These are phyloP conservation scores for Sordariomycetes sp. DNA, from an alignment of 2,329 filamentous ascomycete genomes.

Conservation along the genomic window DNA sequence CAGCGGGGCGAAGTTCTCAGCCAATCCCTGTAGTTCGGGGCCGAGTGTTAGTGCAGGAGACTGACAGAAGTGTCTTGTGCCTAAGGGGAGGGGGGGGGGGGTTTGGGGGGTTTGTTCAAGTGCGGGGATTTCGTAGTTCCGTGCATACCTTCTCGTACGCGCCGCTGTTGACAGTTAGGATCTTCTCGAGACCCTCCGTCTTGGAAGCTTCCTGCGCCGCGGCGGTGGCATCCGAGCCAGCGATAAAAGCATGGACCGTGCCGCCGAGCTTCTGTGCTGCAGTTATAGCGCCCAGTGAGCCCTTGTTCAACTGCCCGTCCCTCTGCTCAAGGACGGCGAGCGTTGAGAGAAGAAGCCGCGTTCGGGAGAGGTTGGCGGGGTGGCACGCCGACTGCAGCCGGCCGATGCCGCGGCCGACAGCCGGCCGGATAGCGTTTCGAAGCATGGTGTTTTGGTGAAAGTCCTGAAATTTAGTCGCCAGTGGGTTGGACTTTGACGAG, in stretches of 20 bases:
- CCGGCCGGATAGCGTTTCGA: not conserved
- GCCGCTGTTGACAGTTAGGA: conserved; percentile 75
- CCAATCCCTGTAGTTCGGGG: conserved; percentile 49
- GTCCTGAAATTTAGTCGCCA: not conserved
- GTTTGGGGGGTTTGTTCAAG: too few species aligned
- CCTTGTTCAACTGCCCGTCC: conserved; percentile 72
- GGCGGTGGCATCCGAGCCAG: conserved; percentile 62
- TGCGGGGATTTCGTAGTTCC: not conserved
- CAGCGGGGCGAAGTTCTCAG: conserved; percentile 89
- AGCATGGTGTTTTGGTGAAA: not conserved
- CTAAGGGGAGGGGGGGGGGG: not conserved
- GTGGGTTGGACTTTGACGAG: not conserved
- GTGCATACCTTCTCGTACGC: conserved; percentile 77
- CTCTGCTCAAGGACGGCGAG: conserved; percentile 87
- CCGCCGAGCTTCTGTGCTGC: conserved; percentile 82
- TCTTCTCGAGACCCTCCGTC: conserved; percentile 81
- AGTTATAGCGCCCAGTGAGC: conserved; percentile 73
- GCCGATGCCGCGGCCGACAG: conserved; percentile 1
- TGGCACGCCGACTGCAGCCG: not conserved
- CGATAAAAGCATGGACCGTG: conserved; percentile 73
- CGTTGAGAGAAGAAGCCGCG: conserved; percentile 58
- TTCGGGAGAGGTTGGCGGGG: not conserved
- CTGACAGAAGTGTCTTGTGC: not conserved
- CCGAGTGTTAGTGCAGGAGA: not conserved
- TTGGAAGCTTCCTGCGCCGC: conserved; percentile 78